Percentiles rank a stretch among this genome's conserved stretches.
Evolutionary conservation across 768 basidiomycete species (phyloP).

Genomic region (Kwoniella dejecticola): DNA sequence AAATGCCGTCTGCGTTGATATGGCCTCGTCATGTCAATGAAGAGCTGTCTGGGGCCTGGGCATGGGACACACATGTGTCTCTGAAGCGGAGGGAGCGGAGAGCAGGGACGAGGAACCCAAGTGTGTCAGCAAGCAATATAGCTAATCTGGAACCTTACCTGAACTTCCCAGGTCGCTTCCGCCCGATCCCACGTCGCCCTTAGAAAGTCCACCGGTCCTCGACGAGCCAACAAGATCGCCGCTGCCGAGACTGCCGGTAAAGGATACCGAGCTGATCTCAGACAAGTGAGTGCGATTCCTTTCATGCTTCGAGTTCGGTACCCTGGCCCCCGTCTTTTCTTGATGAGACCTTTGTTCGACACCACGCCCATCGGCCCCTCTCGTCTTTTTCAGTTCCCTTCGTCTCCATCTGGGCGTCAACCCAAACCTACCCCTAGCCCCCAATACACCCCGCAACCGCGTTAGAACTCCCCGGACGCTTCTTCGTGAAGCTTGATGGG

Average conservation of each 20-base stretch:
- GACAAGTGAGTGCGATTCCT: conserved; percentile 43
- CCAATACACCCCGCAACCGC: conserved; percentile 45
- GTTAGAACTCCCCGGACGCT: conserved; percentile 49
- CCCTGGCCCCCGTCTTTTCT: not conserved
- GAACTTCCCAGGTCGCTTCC: conserved; percentile 38
- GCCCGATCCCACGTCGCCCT: conserved; percentile 45
- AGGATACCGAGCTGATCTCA: conserved; percentile 55
- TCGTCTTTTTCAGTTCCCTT: too few species aligned
- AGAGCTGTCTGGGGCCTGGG: too few species aligned
- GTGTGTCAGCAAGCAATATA: not conserved
- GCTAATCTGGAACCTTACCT: not conserved
- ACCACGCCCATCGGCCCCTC: too few species aligned
- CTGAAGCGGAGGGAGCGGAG: not conserved
- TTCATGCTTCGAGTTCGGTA: not conserved
- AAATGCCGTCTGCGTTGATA: too few species aligned
- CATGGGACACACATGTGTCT: too few species aligned
- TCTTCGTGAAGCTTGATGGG: conserved; percentile 38
- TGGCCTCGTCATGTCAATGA: too few species aligned
- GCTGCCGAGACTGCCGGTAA: conserved; percentile 54
- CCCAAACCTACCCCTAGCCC: too few species aligned
- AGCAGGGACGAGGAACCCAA: not conserved
- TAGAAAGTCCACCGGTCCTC: conserved; percentile 43
- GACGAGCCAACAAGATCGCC: conserved; percentile 55
- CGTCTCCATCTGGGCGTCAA: too few species aligned
- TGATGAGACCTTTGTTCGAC: too few species aligned